A percentile compares a stretch with the other conserved stretches of the same genome.
Evolutionary conservation across 805 yeast genomes (phyloP).

Genomic region (Myxozyma sirexii): DNA sequence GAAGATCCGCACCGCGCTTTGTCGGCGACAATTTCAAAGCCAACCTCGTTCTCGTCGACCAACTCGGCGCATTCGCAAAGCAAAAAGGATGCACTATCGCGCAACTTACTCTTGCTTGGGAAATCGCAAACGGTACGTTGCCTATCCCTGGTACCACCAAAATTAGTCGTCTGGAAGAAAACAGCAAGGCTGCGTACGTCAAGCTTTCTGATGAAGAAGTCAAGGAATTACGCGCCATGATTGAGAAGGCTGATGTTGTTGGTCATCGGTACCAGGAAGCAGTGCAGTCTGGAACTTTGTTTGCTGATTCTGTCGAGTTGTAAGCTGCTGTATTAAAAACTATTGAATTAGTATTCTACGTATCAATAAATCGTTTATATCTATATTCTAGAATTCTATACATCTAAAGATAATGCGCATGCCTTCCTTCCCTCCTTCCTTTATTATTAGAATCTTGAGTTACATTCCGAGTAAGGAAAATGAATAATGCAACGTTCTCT

Average conservation of each 20-base stretch:
- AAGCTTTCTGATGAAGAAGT: constrained; percentile 25
- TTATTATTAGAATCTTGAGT: neutral
- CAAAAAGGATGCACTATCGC: constrained; percentile 54
- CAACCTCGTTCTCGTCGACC: constrained; percentile 56
- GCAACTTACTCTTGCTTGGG: constrained; percentile 73
- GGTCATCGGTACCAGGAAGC: constrained; percentile 24
- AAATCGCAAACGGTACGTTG: constrained; percentile 54
- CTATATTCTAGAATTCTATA: too few relatives aligned
- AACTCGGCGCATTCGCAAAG: constrained; percentile 54
- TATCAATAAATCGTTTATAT: too few relatives aligned
- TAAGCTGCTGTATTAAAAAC: neutral
- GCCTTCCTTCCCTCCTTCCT: neutral
- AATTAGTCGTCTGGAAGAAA: constrained; percentile 61
- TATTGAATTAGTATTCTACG: too few relatives aligned
- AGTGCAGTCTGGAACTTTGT: neutral
- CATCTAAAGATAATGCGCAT: too few relatives aligned
- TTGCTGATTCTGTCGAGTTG: constrained; percentile 10
- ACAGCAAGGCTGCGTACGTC: constrained; percentile 44
- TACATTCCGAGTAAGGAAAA: neutral
- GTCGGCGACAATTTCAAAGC: constrained; percentile 55
- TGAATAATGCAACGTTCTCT: neutral
- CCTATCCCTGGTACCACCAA: constrained; percentile 84
- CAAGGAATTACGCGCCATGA: constrained; percentile 17
- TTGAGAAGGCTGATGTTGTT: constrained; percentile 22
- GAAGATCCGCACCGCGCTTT: constrained; percentile 61